phyloP scores from a whole-genome alignment of 345 rosid genomes.

The Turnera subulata region DNA sequence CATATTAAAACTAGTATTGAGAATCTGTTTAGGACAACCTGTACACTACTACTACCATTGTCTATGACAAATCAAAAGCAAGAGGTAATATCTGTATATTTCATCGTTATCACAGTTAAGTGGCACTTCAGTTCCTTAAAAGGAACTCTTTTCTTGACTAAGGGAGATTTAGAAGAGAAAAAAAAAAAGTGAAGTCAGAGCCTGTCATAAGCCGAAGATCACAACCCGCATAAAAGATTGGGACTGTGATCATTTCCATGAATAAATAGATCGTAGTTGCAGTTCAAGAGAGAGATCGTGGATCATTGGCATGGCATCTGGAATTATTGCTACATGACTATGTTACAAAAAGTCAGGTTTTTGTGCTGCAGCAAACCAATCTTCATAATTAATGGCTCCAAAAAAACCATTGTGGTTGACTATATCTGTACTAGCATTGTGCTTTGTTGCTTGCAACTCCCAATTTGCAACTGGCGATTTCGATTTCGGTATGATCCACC shows the following conservation, averaged over 20 bases:
- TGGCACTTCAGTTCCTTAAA: no score
- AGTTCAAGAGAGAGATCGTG: no score
- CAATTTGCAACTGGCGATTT: not conserved
- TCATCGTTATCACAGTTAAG: no score
- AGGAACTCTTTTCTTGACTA: no score
- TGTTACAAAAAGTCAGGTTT: constrained; percentile 21
- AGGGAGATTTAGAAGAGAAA: no score
- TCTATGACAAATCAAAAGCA: no score
- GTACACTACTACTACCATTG: no score
- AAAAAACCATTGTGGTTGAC: not conserved
- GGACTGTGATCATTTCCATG: constrained; percentile 22
- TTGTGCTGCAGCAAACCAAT: not conserved
- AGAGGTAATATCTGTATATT: no score
- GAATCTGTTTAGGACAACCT: no score
- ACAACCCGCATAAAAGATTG: constrained; percentile 31
- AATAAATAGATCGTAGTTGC: not conserved
- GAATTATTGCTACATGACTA: constrained; percentile 6
- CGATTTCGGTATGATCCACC: not conserved
- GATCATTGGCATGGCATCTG: not conserved
- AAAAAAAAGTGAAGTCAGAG: no score
- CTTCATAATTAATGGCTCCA: constrained; percentile 1
- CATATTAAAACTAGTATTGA: no score
- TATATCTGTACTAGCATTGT: no score
- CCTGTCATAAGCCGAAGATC: constrained; percentile 12
- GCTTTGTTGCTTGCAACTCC: not conserved